Evolutionary conservation across 768 basidiomycete species (phyloP).

Genomic region (Steccherinum ochraceum): DNA sequence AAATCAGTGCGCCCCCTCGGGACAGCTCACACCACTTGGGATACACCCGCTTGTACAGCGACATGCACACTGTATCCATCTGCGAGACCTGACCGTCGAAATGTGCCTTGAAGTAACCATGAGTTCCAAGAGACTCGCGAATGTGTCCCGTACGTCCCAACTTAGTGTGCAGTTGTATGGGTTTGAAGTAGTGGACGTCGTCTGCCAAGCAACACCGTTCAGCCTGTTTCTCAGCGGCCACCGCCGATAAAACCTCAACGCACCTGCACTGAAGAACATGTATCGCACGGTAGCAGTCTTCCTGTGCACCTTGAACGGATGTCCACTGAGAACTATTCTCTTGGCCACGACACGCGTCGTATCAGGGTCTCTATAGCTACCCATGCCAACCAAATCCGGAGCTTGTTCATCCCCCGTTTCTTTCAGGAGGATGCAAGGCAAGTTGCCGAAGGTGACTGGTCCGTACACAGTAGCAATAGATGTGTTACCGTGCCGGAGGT

Average conservation of each 20-base stretch:
- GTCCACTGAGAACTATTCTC: conserved; percentile 90
- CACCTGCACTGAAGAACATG: conserved; percentile 94
- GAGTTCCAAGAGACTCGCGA: conserved; percentile 87
- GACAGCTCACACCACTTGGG: conserved; percentile 70
- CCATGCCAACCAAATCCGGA: conserved; percentile 83
- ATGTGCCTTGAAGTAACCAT: conserved; percentile 94
- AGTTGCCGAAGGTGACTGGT: conserved; percentile 82
- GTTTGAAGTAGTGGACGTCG: conserved; percentile 89
- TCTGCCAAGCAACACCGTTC: conserved; percentile 41
- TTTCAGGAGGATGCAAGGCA: conserved; percentile 70
- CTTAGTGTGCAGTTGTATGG: conserved; percentile 90
- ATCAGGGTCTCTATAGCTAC: conserved; percentile 82
- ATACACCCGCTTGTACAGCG: conserved; percentile 90
- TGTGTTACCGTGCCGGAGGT: conserved; percentile 74
- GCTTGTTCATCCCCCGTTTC: conserved; percentile 69
- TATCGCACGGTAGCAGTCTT: conserved; percentile 96
- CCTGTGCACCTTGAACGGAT: conserved; percentile 96
- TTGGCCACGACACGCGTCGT: conserved; percentile 90
- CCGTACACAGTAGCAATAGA: conserved; percentile 85
- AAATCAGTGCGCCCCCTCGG: not conserved
- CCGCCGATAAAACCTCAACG: too few relatives aligned
- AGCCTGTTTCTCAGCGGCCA: too few relatives aligned
- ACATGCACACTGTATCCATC: conserved; percentile 97
- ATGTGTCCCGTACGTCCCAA: conserved; percentile 87
- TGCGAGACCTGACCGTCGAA: conserved; percentile 91